Conservation (phyloP, 2,329 filamentous ascomycete species). For the Pseudopithomyces maydicus region DNA sequence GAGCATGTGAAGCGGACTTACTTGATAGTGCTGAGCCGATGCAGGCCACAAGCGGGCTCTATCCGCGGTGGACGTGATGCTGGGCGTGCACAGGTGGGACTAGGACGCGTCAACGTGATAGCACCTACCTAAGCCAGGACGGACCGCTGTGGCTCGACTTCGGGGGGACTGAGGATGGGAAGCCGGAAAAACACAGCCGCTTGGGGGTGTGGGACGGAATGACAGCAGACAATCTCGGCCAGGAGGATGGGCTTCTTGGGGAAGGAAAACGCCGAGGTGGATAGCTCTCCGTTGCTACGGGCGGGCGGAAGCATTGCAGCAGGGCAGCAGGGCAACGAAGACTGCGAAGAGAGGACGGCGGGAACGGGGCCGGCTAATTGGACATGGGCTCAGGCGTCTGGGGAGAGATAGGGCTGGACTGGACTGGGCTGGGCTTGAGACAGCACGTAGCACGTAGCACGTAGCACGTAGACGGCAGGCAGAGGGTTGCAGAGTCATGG, state of each 20-base stretch:
- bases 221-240: conserved; percentile 37
- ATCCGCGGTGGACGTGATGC: conserved; percentile 12
- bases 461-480: background rate
- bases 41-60: conserved; percentile 18
- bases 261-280: conserved; percentile 35
- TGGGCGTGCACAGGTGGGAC: conserved; percentile 25
- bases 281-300: conserved; percentile 39
- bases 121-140: conserved; percentile 29
- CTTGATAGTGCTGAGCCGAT: conserved; percentile 29
- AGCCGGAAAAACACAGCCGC: conserved; percentile 36
- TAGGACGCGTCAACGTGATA: conserved; percentile 33
- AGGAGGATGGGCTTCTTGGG: conserved; percentile 38
- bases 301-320: conserved; percentile 43
- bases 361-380: conserved; percentile 36
- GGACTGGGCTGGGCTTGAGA: no score
- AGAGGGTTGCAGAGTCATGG: background rate
- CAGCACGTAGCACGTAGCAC: background rate
- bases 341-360: conserved; percentile 26
- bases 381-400: conserved; percentile 15
- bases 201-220: conserved; percentile 12
- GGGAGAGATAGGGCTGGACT: conserved; percentile 1
- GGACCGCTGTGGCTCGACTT: conserved; percentile 11
- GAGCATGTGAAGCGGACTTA: conserved; percentile 46
- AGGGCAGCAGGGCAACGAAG: conserved; percentile 28
- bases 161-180: conserved; percentile 19